These are phyloP conservation scores for Tylopilus sp. DNA, from an alignment of 768 basidiomycete species.

Conservation along the genomic window DNA sequence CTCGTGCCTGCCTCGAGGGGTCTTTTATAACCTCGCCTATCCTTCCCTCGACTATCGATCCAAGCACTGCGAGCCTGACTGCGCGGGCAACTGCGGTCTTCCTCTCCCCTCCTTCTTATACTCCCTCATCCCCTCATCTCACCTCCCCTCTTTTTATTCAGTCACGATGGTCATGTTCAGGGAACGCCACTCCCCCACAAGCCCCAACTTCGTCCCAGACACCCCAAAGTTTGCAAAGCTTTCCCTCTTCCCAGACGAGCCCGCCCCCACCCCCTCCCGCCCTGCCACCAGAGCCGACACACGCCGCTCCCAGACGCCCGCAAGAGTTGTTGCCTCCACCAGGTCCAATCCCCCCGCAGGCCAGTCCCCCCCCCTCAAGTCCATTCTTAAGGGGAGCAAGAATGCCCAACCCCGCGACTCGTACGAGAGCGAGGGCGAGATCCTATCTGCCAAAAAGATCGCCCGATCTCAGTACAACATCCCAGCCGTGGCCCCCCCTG, in stretches of 20 bases:
- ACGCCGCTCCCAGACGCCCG: constrained; percentile 21
- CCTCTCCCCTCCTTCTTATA: constrained; percentile 5
- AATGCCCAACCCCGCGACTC: constrained; percentile 15
- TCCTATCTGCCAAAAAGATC: constrained; percentile 19
- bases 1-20: constrained; percentile 30
- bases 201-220: constrained; percentile 14
- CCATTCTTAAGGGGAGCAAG: constrained; percentile 29
- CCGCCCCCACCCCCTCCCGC: constrained; percentile 10
- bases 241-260: constrained; percentile 15
- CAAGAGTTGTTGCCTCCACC: constrained; percentile 11
- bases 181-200: constrained; percentile 12
- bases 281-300: constrained; percentile 14
- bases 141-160: constrained; percentile 5
- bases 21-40: constrained; percentile 14
- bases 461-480: constrained; percentile 20
- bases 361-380: constrained; percentile 24
- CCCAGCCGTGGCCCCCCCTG: constrained; percentile 19
- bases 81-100: constrained; percentile 26
- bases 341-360: constrained; percentile 22
- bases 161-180: constrained; percentile 31
- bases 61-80: constrained; percentile 15
- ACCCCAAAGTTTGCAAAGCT: constrained; percentile 21
- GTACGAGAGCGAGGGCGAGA: constrained; percentile 32
- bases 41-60: constrained; percentile 13
- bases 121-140: neutral